Evolutionary conservation across 192 early-diverging fungal genomes (phyloP).

Genomic region (Geranomyces variabilis): DNA sequence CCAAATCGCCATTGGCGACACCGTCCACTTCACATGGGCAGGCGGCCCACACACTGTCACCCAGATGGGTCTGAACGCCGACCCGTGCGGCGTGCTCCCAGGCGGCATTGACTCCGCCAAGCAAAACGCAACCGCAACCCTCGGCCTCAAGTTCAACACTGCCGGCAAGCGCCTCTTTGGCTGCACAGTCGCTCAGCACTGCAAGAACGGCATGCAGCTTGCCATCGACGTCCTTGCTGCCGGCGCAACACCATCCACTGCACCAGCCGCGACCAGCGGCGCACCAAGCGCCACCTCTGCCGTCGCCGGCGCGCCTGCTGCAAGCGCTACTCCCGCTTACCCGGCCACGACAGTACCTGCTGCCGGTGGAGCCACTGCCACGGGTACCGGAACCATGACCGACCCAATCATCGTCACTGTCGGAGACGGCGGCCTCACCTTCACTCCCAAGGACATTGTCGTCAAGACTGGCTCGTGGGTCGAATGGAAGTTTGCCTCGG

Average conservation of each 20-base stretch:
- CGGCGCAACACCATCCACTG: background rate
- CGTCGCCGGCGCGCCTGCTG: background rate
- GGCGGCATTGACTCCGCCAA: conserved; percentile 19
- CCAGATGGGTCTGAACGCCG: conserved; percentile 22
- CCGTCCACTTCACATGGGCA: conserved; percentile 27
- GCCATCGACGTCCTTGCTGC: conserved; percentile 22
- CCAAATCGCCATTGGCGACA: conserved; percentile 16
- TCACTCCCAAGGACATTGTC: conserved; percentile 10
- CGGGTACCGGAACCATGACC: background rate
- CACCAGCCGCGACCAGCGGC: background rate
- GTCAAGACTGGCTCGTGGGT: conserved; percentile 17
- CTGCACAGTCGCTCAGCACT: conserved; percentile 31
- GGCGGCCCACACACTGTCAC: conserved; percentile 37
- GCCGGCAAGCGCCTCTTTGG: conserved; percentile 22
- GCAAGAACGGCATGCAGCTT: conserved; percentile 25
- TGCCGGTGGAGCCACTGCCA: background rate
- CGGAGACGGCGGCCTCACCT: conserved; percentile 14
- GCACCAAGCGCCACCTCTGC: background rate
- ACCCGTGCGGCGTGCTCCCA: conserved; percentile 8
- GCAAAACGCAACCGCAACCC: background rate
- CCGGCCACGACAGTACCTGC: background rate
- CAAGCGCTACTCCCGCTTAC: conserved; percentile 2
- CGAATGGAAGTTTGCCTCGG: conserved; percentile 18
- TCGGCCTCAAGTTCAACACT: conserved; percentile 24
- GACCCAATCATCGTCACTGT: conserved; percentile 16